phyloP scores from a whole-genome alignment of 2,329 filamentous ascomycete genomes.

The Epichloe bromicola region DNA sequence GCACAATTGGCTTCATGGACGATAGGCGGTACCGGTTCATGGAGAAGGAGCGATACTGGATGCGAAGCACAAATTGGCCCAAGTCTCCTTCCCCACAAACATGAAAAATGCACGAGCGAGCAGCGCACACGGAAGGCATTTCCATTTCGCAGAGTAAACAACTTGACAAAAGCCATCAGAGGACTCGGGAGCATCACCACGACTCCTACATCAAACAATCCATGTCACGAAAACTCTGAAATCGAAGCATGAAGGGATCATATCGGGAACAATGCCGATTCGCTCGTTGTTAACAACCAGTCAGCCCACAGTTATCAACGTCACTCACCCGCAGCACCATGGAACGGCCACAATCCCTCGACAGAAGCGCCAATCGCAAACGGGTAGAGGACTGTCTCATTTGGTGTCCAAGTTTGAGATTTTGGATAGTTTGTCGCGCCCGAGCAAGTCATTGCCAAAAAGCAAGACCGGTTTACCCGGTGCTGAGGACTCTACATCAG shows the following conservation, averaged over 20 bases:
- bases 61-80: not conserved
- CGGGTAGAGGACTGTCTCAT: constrained; percentile 13
- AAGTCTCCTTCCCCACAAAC: not conserved
- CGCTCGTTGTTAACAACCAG: constrained; percentile 1
- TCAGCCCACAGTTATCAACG: not conserved
- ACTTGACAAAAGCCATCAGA: not conserved
- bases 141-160: not conserved
- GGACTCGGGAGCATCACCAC: not conserved
- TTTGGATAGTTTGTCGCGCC: constrained; percentile 12
- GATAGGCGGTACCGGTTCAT: not conserved
- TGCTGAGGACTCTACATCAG: not conserved
- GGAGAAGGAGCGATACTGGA: not conserved
- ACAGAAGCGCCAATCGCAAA: not conserved
- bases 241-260: not conserved
- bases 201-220: not conserved
- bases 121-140: not conserved
- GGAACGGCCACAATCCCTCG: not conserved
- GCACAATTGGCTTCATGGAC: not conserved
- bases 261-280: constrained; percentile 1
- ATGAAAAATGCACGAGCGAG: not conserved
- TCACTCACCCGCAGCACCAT: not conserved
- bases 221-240: not conserved
- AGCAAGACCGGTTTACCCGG: not conserved
- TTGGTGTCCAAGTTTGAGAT: constrained; percentile 24
- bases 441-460: not conserved